Base-by-base conservation (phyloP, 495 filamentous ascomycete genomes). In the Xylona heveae region DNA sequence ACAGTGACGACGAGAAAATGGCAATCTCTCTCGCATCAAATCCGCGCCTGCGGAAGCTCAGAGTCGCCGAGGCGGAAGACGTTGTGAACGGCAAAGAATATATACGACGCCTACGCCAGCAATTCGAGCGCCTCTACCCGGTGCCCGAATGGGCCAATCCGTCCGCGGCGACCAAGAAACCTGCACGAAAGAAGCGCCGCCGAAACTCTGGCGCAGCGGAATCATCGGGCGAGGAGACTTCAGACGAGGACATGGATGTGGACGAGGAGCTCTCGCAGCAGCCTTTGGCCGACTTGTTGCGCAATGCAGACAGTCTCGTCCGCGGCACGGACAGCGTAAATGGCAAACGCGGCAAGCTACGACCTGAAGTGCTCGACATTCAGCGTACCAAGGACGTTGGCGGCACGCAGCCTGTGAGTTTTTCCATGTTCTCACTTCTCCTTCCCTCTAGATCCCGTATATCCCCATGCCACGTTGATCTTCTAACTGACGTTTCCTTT, bases 1-100 rank as follows among this genome's bases (percentile, higher is more conserved):
- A 97, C 53, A 93, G 83, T 51, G 88, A 95, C 42, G 88, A 97
- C 43, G 88, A 97, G 46, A 67, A 74, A 24, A 55, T 93, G 31
- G 66, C 67, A 13, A 59, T 97, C 28, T 93, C 84, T 3, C 64
- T 97, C 8, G 76, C 76, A 6, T 61, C 69, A 24, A 67, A 72
- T 25, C 61, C 64, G 13, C 64, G 73, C 28, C 52, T 91, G 43
- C 63, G 85, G 28, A 95, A 94, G 48, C 58, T 95, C 29, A 67
- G 88, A 23, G 53, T 66, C 5, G 63, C 68, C 12, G 84, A 90
- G 41, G 62, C 59, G 5, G 88, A 97, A 42, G 90, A 97, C 46
- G 44, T 90, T 3, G 60, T 95, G 27, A 81, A 53, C 37, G 88
- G 88, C 20, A 74, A 64, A 30, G 88, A 93, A 46, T 97, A 97